A percentile compares a stretch with the other conserved stretches of the same genome.
phyloP scores from a whole-genome alignment of 768 basidiomycete species.

The Filobasidium wieringae region DNA sequence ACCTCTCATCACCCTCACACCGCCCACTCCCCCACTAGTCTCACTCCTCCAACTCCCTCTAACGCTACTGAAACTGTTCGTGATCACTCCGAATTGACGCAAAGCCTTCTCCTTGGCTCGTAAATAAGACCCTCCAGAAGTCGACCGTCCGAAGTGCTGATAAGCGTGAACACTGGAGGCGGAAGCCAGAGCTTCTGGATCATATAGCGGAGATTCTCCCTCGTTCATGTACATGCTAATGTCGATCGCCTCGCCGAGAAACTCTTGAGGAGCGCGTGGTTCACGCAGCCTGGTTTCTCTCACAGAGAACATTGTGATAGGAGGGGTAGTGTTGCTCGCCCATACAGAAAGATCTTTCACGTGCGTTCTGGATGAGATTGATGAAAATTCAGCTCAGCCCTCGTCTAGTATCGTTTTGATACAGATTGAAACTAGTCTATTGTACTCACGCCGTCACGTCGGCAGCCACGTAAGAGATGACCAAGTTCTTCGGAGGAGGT shows the following conservation, averaged over 20 bases:
- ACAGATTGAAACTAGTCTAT: no score
- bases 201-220: background rate
- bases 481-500: slow-evolving; percentile 33
- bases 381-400: background rate
- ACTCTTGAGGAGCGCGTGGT: slow-evolving; percentile 16
- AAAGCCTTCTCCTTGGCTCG: slow-evolving; percentile 10
- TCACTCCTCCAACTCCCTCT: slow-evolving; percentile 1
- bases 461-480: slow-evolving; percentile 31
- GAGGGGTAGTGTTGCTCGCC: slow-evolving; percentile 24
- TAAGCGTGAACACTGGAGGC: background rate
- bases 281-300: slow-evolving; percentile 31
- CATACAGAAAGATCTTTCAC: slow-evolving; percentile 25
- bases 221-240: slow-evolving; percentile 32
- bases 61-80: slow-evolving; percentile 1
- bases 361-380: slow-evolving; percentile 23
- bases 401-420: no score
- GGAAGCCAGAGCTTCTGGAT: background rate
- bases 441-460: slow-evolving; percentile 28
- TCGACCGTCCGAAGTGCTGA: background rate
- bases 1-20: background rate
- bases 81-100: slow-evolving; percentile 3
- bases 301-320: slow-evolving; percentile 30
- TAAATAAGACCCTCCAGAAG: slow-evolving; percentile 1
- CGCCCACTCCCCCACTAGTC: background rate
- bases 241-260: slow-evolving; percentile 30